Evolutionary conservation across 2,329 filamentous ascomycete species (phyloP).

Genomic region (Lasiodiplodia sp.): DNA sequence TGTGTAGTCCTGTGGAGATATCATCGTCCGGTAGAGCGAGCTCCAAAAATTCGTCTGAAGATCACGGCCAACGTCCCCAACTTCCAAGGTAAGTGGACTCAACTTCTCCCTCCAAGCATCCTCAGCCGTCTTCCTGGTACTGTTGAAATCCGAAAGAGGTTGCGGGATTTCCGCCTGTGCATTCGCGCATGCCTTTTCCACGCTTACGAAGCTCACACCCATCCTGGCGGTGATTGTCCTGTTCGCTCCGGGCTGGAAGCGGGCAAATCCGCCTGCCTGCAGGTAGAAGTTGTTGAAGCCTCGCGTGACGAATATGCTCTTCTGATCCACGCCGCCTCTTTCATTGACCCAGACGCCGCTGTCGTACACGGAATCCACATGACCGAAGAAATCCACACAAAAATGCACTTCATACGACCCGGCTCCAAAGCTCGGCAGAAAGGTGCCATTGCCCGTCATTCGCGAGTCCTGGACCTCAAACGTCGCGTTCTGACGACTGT

Average conservation of each 20-base stretch:
- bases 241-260: constrained; percentile 63
- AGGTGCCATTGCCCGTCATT: constrained; percentile 66
- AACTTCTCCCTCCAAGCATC: constrained; percentile 51
- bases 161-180: constrained; percentile 72
- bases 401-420: constrained; percentile 66
- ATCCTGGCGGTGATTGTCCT: constrained; percentile 68
- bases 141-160: constrained; percentile 65
- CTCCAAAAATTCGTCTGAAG: constrained; percentile 54
- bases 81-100: constrained; percentile 46
- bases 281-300: constrained; percentile 47
- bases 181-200: constrained; percentile 70
- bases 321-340: constrained; percentile 56
- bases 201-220: constrained; percentile 73
- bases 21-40: constrained; percentile 53
- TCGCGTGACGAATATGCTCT: constrained; percentile 46
- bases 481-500: constrained; percentile 59
- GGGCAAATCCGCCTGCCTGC: constrained; percentile 44
- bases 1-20: constrained; percentile 57
- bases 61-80: constrained; percentile 44
- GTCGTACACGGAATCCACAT: constrained; percentile 55
- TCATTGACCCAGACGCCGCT: constrained; percentile 67
- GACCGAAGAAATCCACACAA: constrained; percentile 66
- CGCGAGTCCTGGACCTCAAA: constrained; percentile 59
- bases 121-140: constrained; percentile 53
- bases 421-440: constrained; percentile 68